A percentile compares a stretch with the other conserved stretches of the same genome.
These are phyloP conservation scores for Dactylellina parvicollis DNA, from an alignment of 2,329 filamentous ascomycete genomes.

Conservation along the genomic window DNA sequence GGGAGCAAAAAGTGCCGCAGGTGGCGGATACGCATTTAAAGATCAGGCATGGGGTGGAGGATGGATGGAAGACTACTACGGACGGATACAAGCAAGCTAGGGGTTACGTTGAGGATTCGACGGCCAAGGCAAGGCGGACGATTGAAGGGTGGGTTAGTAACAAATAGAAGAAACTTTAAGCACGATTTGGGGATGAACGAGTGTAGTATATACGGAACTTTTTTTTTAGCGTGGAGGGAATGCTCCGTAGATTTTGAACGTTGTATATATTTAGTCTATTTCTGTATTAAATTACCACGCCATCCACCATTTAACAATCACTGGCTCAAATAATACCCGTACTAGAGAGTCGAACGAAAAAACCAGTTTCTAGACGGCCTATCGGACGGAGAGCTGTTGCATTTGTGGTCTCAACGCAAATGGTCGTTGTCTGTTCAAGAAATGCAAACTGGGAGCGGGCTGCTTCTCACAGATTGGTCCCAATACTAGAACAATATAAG, in stretches of 20 bases:
- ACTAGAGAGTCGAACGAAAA: no score
- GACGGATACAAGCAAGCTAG: slow-evolving; percentile 77
- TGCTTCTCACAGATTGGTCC: no score
- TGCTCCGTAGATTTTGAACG: slow-evolving; percentile 9
- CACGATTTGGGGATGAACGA: not conserved
- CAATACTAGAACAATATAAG: no score
- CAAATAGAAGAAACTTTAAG: slow-evolving; percentile 57
- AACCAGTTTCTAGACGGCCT: no score
- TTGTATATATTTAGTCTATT: slow-evolving; percentile 10
- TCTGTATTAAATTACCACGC: not conserved
- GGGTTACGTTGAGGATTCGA: slow-evolving; percentile 71
- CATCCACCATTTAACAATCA: not conserved
- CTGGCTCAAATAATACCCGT: no score
- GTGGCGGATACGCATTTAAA: slow-evolving; percentile 82
- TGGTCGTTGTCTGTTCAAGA: no score
- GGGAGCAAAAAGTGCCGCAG: slow-evolving; percentile 87
- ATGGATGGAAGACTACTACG: slow-evolving; percentile 77
- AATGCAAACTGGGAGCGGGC: no score
- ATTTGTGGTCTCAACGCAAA: not conserved
- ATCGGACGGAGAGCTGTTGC: no score
- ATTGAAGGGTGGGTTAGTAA: slow-evolving; percentile 92
- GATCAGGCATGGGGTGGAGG: slow-evolving; percentile 74
- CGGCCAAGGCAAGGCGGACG: slow-evolving; percentile 68
- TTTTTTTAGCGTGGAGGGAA: slow-evolving; percentile 6
- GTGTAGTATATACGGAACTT: not conserved